Base-by-base conservation (phyloP, 441 rosid genomes). In the Metrosideros polymorpha region DNA sequence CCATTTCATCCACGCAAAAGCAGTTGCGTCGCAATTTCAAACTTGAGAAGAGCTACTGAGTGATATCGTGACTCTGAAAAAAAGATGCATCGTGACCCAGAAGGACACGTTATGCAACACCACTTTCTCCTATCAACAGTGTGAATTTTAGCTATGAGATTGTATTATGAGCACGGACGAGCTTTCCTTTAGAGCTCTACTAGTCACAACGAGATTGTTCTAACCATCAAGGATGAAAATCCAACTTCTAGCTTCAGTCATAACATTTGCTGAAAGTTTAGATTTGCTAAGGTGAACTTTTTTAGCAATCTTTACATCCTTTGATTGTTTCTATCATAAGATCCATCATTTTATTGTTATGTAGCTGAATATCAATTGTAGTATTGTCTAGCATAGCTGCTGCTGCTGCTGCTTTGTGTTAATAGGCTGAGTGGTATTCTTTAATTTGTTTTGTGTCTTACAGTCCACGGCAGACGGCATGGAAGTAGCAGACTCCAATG, bases 401-500 rank as follows among this genome's bases (percentile, higher is more conserved):
- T 59, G 71, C 39, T n/a, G 47, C 79, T 35, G 17, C 79, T 71
- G 47, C n/a, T 71, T 10, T 71, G 47, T 35, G 79, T 39, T 71
- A 35, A 71, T 71, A 19, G 39, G 47, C 47, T 10, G 79, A 71
- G 79, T 71, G 47, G 47, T 71, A 25, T 39, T 39, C 79, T 39
- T 71, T 66, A 66, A 12, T 66, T 66, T 19, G 47, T 42, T 71
- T 71, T 19, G n/a, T 66, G 77, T 19, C 77, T 39, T 71, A 22
- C 79, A 35, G 77, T 35, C 77, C 27, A 35, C 6, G 22, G 77
- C 47, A 39, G 79, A 39, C 7, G 14, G 54, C 84, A 91, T 89
- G 92, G 90, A 91, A 71, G 84, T 53, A 90, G 89, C 91, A 13
- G 90, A 87, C 35, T 82, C 84, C 52, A 86, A 25, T 61, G 82